Percentiles rank a stretch among this genome's conserved stretches.
phyloP scores from a whole-genome alignment of 2,329 filamentous ascomycete genomes.

The Myriosclerotinia scirpicola region DNA sequence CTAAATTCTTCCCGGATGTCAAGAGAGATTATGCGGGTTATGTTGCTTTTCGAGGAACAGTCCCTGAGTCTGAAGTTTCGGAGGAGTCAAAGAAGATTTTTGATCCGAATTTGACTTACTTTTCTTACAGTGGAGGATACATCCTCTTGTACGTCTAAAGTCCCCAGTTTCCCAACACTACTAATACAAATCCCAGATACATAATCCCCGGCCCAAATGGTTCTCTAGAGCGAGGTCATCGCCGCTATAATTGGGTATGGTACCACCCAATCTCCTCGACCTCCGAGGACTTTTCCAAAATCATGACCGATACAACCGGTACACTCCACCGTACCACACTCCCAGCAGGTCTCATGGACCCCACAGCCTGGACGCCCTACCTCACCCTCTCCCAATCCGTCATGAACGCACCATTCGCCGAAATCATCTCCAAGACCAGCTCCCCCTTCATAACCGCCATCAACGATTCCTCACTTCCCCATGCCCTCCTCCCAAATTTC shows the following conservation, averaged over 20 bases:
- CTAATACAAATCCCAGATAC: slow-evolving; percentile 34
- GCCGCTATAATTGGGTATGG: slow-evolving; percentile 50
- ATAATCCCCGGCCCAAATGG: slow-evolving; percentile 46
- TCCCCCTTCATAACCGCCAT: slow-evolving; percentile 47
- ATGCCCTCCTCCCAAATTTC: slow-evolving; percentile 42
- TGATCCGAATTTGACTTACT: slow-evolving; percentile 45
- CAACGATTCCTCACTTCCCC: slow-evolving; percentile 43
- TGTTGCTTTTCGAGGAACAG: slow-evolving; percentile 43
- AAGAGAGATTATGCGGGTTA: slow-evolving; percentile 34
- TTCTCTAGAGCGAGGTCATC: slow-evolving; percentile 43
- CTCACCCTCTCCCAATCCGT: slow-evolving; percentile 19
- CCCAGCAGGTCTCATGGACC: slow-evolving; percentile 29
- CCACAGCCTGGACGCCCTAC: slow-evolving; percentile 27
- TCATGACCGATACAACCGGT: slow-evolving; percentile 41
- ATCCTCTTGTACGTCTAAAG: slow-evolving; percentile 39
- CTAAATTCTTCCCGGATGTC: slow-evolving; percentile 24
- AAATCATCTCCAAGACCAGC: slow-evolving; percentile 44
- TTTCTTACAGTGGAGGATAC: slow-evolving; percentile 44
- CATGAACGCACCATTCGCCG: slow-evolving; percentile 30
- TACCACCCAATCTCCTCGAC: slow-evolving; percentile 42
- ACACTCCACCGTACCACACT: slow-evolving; percentile 33
- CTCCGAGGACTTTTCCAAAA: slow-evolving; percentile 31
- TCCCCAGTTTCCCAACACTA: not conserved
- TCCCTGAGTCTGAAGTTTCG: slow-evolving; percentile 44
- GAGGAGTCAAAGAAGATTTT: slow-evolving; percentile 41